Base-by-base conservation (phyloP, 164 flowering plant species). In the Piper longum region DNA sequence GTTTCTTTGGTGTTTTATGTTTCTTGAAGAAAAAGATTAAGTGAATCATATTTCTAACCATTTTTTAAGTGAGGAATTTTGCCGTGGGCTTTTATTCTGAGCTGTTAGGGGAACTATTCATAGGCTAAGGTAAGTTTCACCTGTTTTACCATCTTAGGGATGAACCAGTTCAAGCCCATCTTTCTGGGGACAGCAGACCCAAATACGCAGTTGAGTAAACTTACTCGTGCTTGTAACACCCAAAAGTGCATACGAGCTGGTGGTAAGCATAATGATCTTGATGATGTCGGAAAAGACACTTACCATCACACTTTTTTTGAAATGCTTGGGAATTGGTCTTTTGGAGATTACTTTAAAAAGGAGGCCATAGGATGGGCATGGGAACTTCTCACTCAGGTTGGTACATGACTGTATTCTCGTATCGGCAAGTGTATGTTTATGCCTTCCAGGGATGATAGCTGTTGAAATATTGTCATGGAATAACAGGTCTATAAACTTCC, bases 271-370 rank as follows among this genome's bases (percentile, higher is more conserved):
- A 95, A 95, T 73, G 99, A 95, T 78, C 89, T 95, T 54, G 99
- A 88, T 72, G 99, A 95, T 67, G 99, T 93, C 3, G 99, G 99
- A 43, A 95, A 91, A 74, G 99, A 95, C 61, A 95, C 99, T 36
- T 91, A 95, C 69, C 97, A 95, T 70, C 99, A 95, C 66, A 95
- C 99, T 51, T 95, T 95, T 75, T 91, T 95, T 73, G 99, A 95
- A 76, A 95, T 95, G 99, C 88, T 95, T 65, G 99, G 99, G 0
- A 95, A 91, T 67, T 95, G 99, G 99, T 87, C 97, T 0, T 95
- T 95, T 73, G 99, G 97, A 17, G 91, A 95, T 75, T 95, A 95
- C 72, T 95, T 95, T 64, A 95, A 95, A 70, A 69, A 72, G 8
- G 97, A 91, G 67, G 99, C 97, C 54, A 95, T 95, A 72, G 78